phyloP scores from a whole-genome alignment of 2,329 filamentous ascomycete genomes.

The Uncinocarpus reesii region DNA sequence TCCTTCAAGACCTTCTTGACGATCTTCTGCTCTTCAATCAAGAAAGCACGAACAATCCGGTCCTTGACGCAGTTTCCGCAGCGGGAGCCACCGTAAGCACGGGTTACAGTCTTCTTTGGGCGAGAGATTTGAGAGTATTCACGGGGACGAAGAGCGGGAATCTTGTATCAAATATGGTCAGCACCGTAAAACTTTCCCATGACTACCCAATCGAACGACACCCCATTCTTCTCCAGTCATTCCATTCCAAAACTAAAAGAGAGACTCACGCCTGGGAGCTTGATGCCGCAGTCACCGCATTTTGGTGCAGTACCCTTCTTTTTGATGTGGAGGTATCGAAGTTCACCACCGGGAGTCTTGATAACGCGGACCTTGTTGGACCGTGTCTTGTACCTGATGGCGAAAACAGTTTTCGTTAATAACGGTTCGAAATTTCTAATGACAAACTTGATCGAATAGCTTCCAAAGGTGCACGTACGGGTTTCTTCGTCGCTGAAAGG shows the following conservation, averaged over 20 bases:
- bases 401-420: slow-evolving; percentile 22
- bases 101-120: slow-evolving; percentile 98
- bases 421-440: slow-evolving; percentile 20
- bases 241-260: slow-evolving; percentile 15
- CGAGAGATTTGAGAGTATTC: slow-evolving; percentile 96
- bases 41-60: slow-evolving; percentile 93
- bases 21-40: slow-evolving; percentile 99
- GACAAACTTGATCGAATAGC: neutral
- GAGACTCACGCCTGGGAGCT: slow-evolving; percentile 89
- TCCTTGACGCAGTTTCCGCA: slow-evolving; percentile 98
- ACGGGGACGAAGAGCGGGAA: slow-evolving; percentile 93
- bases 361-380: slow-evolving; percentile 94
- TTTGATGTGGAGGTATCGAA: slow-evolving; percentile 98
- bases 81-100: slow-evolving; percentile 95
- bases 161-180: slow-evolving; percentile 40
- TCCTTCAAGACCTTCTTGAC: slow-evolving; percentile 99
- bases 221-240: neutral
- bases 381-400: slow-evolving; percentile 82
- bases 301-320: slow-evolving; percentile 97
- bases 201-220: neutral
- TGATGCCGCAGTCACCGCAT: slow-evolving; percentile 97
- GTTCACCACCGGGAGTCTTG: slow-evolving; percentile 92
- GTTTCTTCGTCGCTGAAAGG: slow-evolving; percentile 62
- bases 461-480: slow-evolving; percentile 48
- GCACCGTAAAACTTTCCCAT: neutral